Conservation (phyloP, 2,329 filamentous ascomycete genomes). For the Pleochaeta shiraiana region DNA sequence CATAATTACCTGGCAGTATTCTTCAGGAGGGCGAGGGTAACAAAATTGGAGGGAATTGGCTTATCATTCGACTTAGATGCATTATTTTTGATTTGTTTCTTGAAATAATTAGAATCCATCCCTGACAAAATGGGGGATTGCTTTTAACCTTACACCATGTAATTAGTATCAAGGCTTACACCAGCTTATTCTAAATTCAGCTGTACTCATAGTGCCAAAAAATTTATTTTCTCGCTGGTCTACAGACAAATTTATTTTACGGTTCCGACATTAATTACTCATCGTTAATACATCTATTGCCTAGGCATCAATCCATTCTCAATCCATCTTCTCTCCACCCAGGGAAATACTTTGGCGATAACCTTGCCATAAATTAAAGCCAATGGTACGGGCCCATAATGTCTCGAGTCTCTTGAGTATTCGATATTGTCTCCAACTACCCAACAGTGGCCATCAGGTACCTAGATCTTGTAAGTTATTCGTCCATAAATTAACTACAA, state of each 20-base stretch:
- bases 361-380: constrained; percentile 71
- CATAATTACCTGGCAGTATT: background rate
- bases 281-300: too few species aligned
- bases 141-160: background rate
- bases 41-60: background rate
- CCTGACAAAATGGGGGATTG: background rate
- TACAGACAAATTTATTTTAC: too few species aligned
- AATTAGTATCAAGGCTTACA: background rate
- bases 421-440: constrained; percentile 72
- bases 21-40: background rate
- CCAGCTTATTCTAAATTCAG: too few species aligned
- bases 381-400: constrained; percentile 70
- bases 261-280: too few species aligned
- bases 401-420: constrained; percentile 66
- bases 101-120: too few species aligned
- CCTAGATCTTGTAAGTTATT: constrained; percentile 26
- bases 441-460: constrained; percentile 86
- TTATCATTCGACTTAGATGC: too few species aligned
- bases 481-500: background rate
- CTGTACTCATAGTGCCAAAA: too few species aligned
- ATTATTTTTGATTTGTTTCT: too few species aligned
- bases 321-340: constrained; percentile 29
- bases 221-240: too few species aligned
- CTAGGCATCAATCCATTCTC: constrained; percentile 22
- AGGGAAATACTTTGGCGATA: constrained; percentile 34